Base-by-base conservation (phyloP, 352 stramenopile genomes). In the Lagenidium sp. region DNA sequence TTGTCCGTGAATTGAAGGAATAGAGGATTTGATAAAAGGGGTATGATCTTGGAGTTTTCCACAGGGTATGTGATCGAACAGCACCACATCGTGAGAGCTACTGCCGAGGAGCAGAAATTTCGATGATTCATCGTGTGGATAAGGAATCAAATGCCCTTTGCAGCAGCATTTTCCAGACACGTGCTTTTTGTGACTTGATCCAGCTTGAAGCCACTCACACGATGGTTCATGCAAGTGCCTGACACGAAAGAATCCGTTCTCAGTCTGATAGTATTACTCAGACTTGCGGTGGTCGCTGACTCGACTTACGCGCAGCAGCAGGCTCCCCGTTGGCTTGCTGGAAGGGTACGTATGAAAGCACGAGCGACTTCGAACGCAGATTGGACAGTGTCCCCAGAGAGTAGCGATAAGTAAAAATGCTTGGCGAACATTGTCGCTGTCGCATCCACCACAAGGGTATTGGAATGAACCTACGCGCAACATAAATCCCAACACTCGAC, bases 361-460 rank as follows among this genome's bases (percentile, higher is more conserved):
- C 83, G 86, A 1, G 75, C 78, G 32, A 87, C 83, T 45, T 86
- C 62, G 47, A 91, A 91, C 12, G 75, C 71, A 0, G 71, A 74
- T 16, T 59, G 57, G 1, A 91, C 76, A 8, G 75, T 83, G 48
- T 85, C 50, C 7, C 78, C 78, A 6, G 74, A 73, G 42, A 91
- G 88, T 2, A 91, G 52, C 15, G 78, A 85, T 21, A 88, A 31
- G 46, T 91, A 91, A 56, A 91, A 91, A 36, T 88, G 75, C 41
- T 91, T 91, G 41, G 78, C 76, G 53, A 91, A 88, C 68, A 86
- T 85, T 0, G 70, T 91, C 12, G 73, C 78, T 0, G 64, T 79
- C 18, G 63, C 73, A 28, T 91, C 78, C 4, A 91, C 68, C 3
- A 88, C 73, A 8, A 85, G 62, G 3, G 75, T 87, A 35, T 88